phyloP scores from a whole-genome alignment of 352 stramenopile species.

The Hyaloperonospora arabidopsidis region DNA sequence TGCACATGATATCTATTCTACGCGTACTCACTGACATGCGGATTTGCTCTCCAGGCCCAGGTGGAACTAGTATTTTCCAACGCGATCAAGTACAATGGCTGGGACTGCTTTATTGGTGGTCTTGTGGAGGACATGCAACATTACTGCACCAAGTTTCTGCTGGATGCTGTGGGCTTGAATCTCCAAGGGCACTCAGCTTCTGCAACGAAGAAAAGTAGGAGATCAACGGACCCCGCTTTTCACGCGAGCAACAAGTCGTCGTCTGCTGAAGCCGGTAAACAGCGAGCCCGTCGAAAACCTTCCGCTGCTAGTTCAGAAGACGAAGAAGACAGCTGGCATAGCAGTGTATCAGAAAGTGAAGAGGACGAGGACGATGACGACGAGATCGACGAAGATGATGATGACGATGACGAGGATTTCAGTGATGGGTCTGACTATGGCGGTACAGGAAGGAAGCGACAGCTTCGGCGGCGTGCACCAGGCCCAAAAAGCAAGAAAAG shows the following conservation, averaged over 20 bases:
- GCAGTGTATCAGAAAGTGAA: slow-evolving; percentile 36
- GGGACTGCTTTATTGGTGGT: slow-evolving; percentile 47
- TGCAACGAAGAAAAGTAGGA: slow-evolving; percentile 11
- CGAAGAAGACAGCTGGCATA: slow-evolving; percentile 47
- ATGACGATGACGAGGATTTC: slow-evolving; percentile 52
- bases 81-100: slow-evolving; percentile 73
- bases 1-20: slow-evolving; percentile 1
- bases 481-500: slow-evolving; percentile 20
- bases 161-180: slow-evolving; percentile 46
- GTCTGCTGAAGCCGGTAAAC: slow-evolving; percentile 25
- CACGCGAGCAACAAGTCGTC: slow-evolving; percentile 16
- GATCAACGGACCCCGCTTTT: neutral
- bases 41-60: slow-evolving; percentile 38
- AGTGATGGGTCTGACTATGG: slow-evolving; percentile 41
- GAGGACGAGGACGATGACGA: slow-evolving; percentile 43
- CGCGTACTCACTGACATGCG: slow-evolving; percentile 9
- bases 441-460: slow-evolving; percentile 21
- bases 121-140: slow-evolving; percentile 60
- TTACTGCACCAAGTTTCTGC: slow-evolving; percentile 66
- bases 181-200: slow-evolving; percentile 22
- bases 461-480: slow-evolving; percentile 23
- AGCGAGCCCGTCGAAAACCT: slow-evolving; percentile 19
- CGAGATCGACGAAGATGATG: slow-evolving; percentile 36
- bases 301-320: slow-evolving; percentile 30
- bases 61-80: slow-evolving; percentile 73